Conservation (phyloP, 140 eudicot genomes). For the Eryngium alpinum region DNA sequence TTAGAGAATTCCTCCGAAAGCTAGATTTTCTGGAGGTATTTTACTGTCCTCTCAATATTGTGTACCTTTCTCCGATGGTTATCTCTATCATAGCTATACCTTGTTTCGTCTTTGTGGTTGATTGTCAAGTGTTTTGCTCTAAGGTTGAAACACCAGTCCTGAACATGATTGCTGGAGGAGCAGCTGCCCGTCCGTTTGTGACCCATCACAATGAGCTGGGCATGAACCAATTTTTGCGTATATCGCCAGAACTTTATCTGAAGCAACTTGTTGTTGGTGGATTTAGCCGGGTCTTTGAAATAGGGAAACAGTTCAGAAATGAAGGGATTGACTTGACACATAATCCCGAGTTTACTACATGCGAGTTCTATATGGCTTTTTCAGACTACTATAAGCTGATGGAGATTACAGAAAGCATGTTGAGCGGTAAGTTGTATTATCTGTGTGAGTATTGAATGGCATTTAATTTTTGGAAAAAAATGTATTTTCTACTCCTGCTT, state of each 20-base stretch:
- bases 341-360: constrained; percentile 90
- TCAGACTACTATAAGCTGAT: constrained; percentile 87
- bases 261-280: constrained; percentile 97
- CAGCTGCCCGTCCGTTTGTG: constrained; percentile 95
- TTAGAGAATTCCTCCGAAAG: constrained; percentile 62
- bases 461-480: background rate
- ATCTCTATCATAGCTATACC: background rate
- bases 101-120: background rate
- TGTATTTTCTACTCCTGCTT: background rate
- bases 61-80: background rate
- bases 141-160: constrained; percentile 98
- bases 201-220: constrained; percentile 87
- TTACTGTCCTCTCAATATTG: background rate
- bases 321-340: constrained; percentile 94
- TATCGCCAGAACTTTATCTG: constrained; percentile 89
- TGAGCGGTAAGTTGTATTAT: constrained; percentile 56
- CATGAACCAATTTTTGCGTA: constrained; percentile 82
- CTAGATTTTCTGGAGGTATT: constrained; percentile 83
- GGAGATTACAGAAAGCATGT: constrained; percentile 68
- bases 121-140: background rate
- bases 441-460: background rate
- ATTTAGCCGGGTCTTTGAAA: constrained; percentile 84
- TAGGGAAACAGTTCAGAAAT: constrained; percentile 92
- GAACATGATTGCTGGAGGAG: constrained; percentile 99
- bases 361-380: constrained; percentile 91